A percentile compares a stretch with the other conserved stretches of the same genome.
Evolutionary conservation across 768 basidiomycete species (phyloP).

Genomic region (Cyclocybe cylindracea): DNA sequence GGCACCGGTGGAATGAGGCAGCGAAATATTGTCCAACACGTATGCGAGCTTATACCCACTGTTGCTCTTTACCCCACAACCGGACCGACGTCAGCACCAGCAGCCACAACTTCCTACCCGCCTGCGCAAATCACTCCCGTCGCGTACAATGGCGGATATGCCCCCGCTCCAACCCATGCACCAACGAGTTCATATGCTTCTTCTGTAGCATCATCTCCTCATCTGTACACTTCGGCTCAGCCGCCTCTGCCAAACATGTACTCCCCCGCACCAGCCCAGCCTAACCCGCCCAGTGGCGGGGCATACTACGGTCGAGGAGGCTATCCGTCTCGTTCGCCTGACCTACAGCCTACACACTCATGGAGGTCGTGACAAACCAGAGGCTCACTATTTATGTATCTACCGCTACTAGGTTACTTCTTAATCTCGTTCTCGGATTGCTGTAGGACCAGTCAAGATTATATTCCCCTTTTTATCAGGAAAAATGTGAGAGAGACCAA

Average conservation of each 20-base stretch:
- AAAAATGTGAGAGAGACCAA: too few species aligned
- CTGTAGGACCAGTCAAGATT: too few species aligned
- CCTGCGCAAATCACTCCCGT: not conserved
- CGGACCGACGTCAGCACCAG: slow-evolving; percentile 13
- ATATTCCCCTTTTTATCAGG: too few species aligned
- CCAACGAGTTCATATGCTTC: slow-evolving; percentile 16
- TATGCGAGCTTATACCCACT: slow-evolving; percentile 79
- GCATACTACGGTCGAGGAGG: slow-evolving; percentile 14
- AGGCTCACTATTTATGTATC: too few species aligned
- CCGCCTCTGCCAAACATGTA: slow-evolving; percentile 11
- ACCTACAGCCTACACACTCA: not conserved
- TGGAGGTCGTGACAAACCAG: too few species aligned
- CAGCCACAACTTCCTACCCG: slow-evolving; percentile 1
- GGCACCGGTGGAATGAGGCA: slow-evolving; percentile 35
- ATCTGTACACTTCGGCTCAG: slow-evolving; percentile 7
- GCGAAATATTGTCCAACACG: slow-evolving; percentile 66
- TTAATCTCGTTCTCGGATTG: too few species aligned
- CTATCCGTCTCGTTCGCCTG: slow-evolving; percentile 7
- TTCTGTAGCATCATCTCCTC: slow-evolving; percentile 4
- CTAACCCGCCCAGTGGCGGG: slow-evolving; percentile 9
- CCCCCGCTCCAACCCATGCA: slow-evolving; percentile 3
- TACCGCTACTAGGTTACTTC: too few species aligned
- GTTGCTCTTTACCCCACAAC: slow-evolving; percentile 55
- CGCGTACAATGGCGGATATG: slow-evolving; percentile 1
- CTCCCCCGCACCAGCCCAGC: slow-evolving; percentile 8